These are phyloP conservation scores for Calonectria hongkongensis DNA, from an alignment of 2,329 filamentous ascomycete genomes.

Conservation along the genomic window DNA sequence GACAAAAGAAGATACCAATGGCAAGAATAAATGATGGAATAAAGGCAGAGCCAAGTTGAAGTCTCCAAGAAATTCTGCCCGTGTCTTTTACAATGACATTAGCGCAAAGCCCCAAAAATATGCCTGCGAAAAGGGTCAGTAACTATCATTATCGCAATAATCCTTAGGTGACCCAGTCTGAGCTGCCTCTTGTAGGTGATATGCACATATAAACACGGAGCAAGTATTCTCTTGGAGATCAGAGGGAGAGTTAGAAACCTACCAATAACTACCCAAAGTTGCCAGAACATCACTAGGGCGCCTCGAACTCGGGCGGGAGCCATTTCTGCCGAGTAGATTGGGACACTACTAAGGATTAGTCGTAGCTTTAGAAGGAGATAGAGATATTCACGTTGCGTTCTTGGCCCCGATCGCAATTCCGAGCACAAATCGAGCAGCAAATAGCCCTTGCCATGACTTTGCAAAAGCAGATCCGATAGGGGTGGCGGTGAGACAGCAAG, in stretches of 20 bases:
- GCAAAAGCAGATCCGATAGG: constrained; percentile 71
- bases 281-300: constrained; percentile 88
- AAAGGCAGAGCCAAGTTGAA: constrained; percentile 77
- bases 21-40: constrained; percentile 70
- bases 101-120: constrained; percentile 68
- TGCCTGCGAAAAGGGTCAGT: constrained; percentile 53
- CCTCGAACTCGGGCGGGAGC: constrained; percentile 80
- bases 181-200: no score
- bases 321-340: constrained; percentile 84
- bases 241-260: not conserved
- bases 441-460: constrained; percentile 79
- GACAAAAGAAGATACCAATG: constrained; percentile 77
- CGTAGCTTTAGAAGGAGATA: no score
- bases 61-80: constrained; percentile 73
- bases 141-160: no score
- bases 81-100: constrained; percentile 73
- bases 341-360: constrained; percentile 62
- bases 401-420: constrained; percentile 82
- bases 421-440: constrained; percentile 80
- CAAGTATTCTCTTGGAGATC: no score
- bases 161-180: no score
- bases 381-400: constrained; percentile 63
- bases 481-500: constrained; percentile 63
- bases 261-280: constrained; percentile 58
- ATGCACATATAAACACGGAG: no score